Evolutionary conservation across 2,329 filamentous ascomycete genomes (phyloP), one percentile per base, ranked within the genome.

Genomic region (Pseudogymnoascus verrucosus): DNA sequence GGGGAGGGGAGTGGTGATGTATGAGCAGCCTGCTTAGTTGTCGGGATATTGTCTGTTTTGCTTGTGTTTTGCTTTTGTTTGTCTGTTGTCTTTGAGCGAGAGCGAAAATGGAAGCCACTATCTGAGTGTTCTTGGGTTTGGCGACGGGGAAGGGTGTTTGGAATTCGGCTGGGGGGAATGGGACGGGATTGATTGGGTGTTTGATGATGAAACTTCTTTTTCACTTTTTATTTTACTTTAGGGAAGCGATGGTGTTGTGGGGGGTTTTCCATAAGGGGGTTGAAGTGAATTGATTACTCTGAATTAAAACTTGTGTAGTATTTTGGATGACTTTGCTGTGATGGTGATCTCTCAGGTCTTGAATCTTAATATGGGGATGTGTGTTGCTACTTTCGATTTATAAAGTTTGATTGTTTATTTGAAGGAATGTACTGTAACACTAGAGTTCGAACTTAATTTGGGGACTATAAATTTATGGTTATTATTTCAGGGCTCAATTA

Each of bases 11-110:
- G 21, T 61, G 7, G 59, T 61, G 59, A 28, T 61, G 59, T 61
- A 26, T 28, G 36, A 39, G 19, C 36, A 61, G 21, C 59, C 59
- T 61, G 59, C 59, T 40, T 61, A 57, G 51, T 34, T 57, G 51
- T 34, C 11, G 28, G 51, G 11, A 1, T 21, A 34, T 21, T 57
- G 51, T 57, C 28, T 57, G 28, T 34, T 57, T 19, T 57, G 28
- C 1, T n/a, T 34, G n/a, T 16, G 23, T 16, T 57, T 19, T 34
- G 28, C 34, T 57, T 26, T 34, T 31, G 47, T 34, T 14, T 57
- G 47, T 57, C 26, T 57, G n/a, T 57, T 54, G 26, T 57, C 16
- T 57, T 57, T 57, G 51, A 57, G 51, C 51, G 51, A 34, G 47
- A 54, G 26, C 4, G 16, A 54, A 12, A 54, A 54, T 14, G 44